Conservation (phyloP, 1,284 basidiomycete genomes). For the Ganoderma sp. region DNA sequence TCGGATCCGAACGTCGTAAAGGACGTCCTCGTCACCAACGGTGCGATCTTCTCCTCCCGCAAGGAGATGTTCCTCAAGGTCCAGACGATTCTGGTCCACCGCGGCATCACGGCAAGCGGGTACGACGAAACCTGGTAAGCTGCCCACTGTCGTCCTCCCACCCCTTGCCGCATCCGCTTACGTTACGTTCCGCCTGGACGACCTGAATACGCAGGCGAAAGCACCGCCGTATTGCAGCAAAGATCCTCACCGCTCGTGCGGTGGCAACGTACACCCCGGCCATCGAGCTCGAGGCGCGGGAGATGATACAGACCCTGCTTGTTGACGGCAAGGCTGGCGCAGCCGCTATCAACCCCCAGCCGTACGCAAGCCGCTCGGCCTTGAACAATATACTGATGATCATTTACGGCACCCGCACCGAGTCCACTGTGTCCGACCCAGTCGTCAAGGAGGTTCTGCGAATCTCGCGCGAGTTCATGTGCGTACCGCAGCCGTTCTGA, state of each 20-base stretch:
- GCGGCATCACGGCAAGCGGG: slow-evolving; percentile 48
- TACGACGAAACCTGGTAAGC: slow-evolving; percentile 48
- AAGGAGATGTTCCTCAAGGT: slow-evolving; percentile 51
- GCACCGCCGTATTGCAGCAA: neutral
- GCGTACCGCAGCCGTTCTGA: slow-evolving; percentile 1
- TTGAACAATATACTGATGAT: slow-evolving; percentile 49
- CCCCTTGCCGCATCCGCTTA: neutral
- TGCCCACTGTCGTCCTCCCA: neutral
- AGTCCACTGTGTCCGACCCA: slow-evolving; percentile 40
- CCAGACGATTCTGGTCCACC: slow-evolving; percentile 46
- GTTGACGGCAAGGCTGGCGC: slow-evolving; percentile 39
- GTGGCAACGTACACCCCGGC: neutral
- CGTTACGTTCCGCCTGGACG: no score
- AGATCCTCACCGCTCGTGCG: neutral
- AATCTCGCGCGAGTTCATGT: slow-evolving; percentile 49
- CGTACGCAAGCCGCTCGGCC: slow-evolving; percentile 40
- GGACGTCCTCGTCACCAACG: slow-evolving; percentile 49
- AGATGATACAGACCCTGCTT: slow-evolving; percentile 44
- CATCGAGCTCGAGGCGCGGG: slow-evolving; percentile 39
- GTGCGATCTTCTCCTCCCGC: slow-evolving; percentile 48
- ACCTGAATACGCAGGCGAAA: neutral
- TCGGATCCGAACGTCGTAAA: slow-evolving; percentile 48
- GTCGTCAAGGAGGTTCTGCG: slow-evolving; percentile 41
- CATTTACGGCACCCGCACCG: slow-evolving; percentile 45
- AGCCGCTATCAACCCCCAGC: slow-evolving; percentile 44